These are phyloP conservation scores for Carpinus viminea DNA, from an alignment of 306 rosid species.

Conservation along the genomic window DNA sequence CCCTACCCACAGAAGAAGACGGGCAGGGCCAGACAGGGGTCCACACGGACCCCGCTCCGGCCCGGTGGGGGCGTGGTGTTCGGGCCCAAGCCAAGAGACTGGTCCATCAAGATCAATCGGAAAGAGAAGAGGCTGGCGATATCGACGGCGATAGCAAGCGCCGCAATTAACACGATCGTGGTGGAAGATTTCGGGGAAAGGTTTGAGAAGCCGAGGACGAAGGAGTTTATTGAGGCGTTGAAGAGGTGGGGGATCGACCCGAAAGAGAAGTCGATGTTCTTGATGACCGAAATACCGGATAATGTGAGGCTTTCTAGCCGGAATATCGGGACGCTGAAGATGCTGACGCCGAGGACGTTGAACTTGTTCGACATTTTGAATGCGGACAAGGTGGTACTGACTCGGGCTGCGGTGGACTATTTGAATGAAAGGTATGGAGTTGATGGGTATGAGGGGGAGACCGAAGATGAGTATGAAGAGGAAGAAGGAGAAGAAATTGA, in stretches of 20 bases:
- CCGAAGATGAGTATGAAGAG: conserved; percentile 26
- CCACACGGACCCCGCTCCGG: conserved; percentile 71
- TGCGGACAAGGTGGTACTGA: conserved; percentile 81
- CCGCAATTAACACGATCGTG: conserved; percentile 65
- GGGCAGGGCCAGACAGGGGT: conserved; percentile 82
- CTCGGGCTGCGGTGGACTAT: conserved; percentile 67
- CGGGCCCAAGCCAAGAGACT: conserved; percentile 91
- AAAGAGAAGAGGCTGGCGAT: conserved; percentile 91
- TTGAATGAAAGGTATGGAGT: conserved; percentile 78
- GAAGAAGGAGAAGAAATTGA: conserved; percentile 41
- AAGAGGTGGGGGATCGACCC: conserved; percentile 96
- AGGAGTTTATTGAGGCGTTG: conserved; percentile 78
- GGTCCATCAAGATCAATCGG: conserved; percentile 81
- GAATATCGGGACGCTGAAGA: conserved; percentile 76
- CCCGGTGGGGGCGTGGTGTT: conserved; percentile 91
- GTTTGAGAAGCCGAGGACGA: conserved; percentile 85
- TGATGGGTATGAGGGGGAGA: conserved; percentile 46
- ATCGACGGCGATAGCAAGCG: conserved; percentile 82
- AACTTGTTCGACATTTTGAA: conserved; percentile 84
- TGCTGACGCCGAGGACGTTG: conserved; percentile 85
- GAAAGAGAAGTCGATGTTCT: conserved; percentile 64
- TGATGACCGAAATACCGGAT: conserved; percentile 68
- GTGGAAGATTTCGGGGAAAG: conserved; percentile 77
- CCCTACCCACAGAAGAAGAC: conserved; percentile 89
- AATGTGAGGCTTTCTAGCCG: conserved; percentile 71